Conservation (phyloP, 2,329 filamentous ascomycete genomes). For the Trichocomaceae sp. region DNA sequence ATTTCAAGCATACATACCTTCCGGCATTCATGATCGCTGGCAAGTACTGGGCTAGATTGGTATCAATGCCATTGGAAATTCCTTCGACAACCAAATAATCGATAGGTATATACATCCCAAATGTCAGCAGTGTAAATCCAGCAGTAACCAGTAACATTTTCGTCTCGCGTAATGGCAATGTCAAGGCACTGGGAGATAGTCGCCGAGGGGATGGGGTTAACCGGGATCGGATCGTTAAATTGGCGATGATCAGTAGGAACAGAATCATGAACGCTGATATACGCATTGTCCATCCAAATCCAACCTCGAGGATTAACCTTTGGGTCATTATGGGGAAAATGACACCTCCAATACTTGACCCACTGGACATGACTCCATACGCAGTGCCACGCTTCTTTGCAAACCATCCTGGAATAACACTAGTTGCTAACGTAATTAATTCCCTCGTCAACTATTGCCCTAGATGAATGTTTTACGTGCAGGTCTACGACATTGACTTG, state of each 20-base stretch:
- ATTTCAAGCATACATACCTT: slow-evolving; percentile 23
- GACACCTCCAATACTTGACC: slow-evolving; percentile 52
- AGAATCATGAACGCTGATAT: slow-evolving; percentile 56
- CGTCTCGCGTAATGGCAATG: too few species aligned
- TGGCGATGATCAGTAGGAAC: slow-evolving; percentile 48
- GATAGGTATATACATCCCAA: slow-evolving; percentile 55
- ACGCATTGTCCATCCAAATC: slow-evolving; percentile 54
- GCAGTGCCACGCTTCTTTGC: slow-evolving; percentile 46
- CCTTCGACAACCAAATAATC: slow-evolving; percentile 45
- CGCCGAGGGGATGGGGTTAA: slow-evolving; percentile 23
- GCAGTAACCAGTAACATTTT: slow-evolving; percentile 18
- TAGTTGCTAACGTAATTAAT: background rate
- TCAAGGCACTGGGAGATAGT: too few species aligned
- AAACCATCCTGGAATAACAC: slow-evolving; percentile 40
- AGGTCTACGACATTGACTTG: too few species aligned
- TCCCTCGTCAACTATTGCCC: slow-evolving; percentile 30
- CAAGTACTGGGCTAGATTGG: slow-evolving; percentile 46
- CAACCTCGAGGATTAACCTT: slow-evolving; percentile 47
- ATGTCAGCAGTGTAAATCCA: slow-evolving; percentile 51
- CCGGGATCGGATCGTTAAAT: slow-evolving; percentile 47
- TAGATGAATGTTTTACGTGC: slow-evolving; percentile 22
- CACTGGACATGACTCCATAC: slow-evolving; percentile 49
- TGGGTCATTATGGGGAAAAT: slow-evolving; percentile 58
- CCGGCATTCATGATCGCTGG: slow-evolving; percentile 49
- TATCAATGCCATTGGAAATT: slow-evolving; percentile 45